Base-by-base conservation (phyloP, 257 asterid species). In the Rauvolfia tetraphylla region DNA sequence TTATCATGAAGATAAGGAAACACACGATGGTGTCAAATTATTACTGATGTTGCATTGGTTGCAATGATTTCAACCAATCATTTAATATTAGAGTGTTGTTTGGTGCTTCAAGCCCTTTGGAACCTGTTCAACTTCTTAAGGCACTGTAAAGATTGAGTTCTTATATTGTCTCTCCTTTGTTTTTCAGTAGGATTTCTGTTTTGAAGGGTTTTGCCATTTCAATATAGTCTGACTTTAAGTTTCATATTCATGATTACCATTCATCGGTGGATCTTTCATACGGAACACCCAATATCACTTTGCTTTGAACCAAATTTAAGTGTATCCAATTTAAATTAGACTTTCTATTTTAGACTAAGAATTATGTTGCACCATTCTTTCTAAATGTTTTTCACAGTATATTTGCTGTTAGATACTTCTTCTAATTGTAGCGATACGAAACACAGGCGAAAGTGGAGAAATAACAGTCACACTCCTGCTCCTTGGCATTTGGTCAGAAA, bases 401-500 rank as follows among this genome's bases (percentile, higher is more conserved):
- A 38, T 61, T 36, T 63, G 23, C 17, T 20, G 17, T 36, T 38
- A 51, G 68, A 18, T 38, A 41, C 36, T 41, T 48, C 13, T 71
- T 34, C 77, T 12, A n/a, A 41, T 49, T 23, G 11, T 41, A 22
- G 31, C 31, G 23, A 18, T 7, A 31, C 42, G 61, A 75, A 77
- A 22, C 76, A 76, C 90, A 95, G 98, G 97, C 76, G 97, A 88
- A 78, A 83, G 82, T 61, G 98, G 98, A 62, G 98, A 95, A 83
- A 77, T 95, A 79, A 95, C 98, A 3, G 29, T 79, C n/a, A 5
- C 93, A 17, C 88, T 90, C 86, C 38, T 95, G 75, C 85, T 82
- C 73, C 98, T 92, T 71, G 98, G 98, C 7, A 78, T 95, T 59
- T 95, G 98, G 98, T 75, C 97, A 14, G 87, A 88, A 66, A 87